Percentiles rank a stretch among this genome's conserved stretches.
Evolutionary conservation across 2,329 filamentous ascomycete genomes (phyloP).

Genomic region (Catunica adiposa): DNA sequence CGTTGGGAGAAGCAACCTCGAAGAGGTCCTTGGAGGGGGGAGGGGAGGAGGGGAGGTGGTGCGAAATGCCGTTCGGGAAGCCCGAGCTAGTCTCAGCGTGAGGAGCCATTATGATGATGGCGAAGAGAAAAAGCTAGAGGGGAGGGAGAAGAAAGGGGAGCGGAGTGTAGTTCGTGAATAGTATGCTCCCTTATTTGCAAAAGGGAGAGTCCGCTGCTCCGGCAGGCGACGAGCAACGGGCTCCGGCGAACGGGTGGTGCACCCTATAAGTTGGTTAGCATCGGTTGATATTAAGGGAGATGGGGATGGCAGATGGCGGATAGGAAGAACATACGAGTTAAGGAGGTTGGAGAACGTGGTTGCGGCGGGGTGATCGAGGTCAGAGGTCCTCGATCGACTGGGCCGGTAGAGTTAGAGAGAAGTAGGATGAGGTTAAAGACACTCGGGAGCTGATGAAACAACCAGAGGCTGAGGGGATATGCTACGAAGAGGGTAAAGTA

Average conservation of each 20-base stretch:
- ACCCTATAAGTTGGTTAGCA: slow-evolving; percentile 33
- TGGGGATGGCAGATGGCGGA: background rate
- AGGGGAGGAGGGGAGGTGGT: slow-evolving; percentile 23
- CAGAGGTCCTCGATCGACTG: slow-evolving; percentile 13
- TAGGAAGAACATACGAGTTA: slow-evolving; percentile 57
- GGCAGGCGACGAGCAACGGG: slow-evolving; percentile 79
- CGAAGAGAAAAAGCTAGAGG: slow-evolving; percentile 15
- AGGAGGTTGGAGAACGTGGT: slow-evolving; percentile 94
- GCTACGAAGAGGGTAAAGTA: background rate
- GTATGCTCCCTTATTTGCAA: slow-evolving; percentile 32
- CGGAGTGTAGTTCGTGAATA: slow-evolving; percentile 15
- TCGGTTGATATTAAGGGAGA: background rate
- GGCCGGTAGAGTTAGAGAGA: background rate
- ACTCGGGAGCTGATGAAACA: slow-evolving; percentile 8
- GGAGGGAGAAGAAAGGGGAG: background rate
- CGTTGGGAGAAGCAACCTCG: slow-evolving; percentile 80
- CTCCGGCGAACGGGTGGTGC: slow-evolving; percentile 93
- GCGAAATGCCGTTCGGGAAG: slow-evolving; percentile 31
- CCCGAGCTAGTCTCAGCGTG: slow-evolving; percentile 53
- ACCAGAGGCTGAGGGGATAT: slow-evolving; percentile 1
- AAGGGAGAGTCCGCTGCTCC: slow-evolving; percentile 55
- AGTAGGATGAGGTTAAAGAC: slow-evolving; percentile 1
- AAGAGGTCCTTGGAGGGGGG: slow-evolving; percentile 44
- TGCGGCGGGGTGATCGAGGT: slow-evolving; percentile 16
- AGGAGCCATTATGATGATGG: slow-evolving; percentile 56